phyloP scores from a whole-genome alignment of 768 basidiomycete species.

The Russula emetica region DNA sequence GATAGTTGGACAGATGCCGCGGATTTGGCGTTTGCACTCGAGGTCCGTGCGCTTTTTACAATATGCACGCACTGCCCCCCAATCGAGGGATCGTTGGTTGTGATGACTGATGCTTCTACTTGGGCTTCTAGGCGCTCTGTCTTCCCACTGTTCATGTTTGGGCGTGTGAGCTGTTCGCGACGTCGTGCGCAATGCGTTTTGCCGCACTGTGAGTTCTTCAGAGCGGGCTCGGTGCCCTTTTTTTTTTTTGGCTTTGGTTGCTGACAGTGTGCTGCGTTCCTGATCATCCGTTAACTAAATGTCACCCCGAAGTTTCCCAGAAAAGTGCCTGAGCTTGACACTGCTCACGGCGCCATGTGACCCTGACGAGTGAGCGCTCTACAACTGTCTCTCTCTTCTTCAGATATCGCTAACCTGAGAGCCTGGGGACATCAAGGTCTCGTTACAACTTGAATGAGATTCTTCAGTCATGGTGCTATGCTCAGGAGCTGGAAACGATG shows the following conservation, averaged over 20 bases:
- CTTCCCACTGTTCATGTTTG: slow-evolving; percentile 32
- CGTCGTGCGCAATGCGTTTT: slow-evolving; percentile 31
- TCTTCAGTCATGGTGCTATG: slow-evolving; percentile 30
- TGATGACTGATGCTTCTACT: not conserved
- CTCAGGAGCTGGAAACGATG: slow-evolving; percentile 28
- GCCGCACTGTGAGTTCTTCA: slow-evolving; percentile 22
- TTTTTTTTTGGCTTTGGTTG: not conserved
- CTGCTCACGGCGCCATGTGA: slow-evolving; percentile 21
- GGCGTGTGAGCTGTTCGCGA: slow-evolving; percentile 30
- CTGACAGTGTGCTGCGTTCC: not conserved
- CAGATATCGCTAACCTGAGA: not conserved
- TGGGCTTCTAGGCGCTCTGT: slow-evolving; percentile 23
- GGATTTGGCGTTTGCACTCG: slow-evolving; percentile 30
- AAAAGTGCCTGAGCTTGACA: slow-evolving; percentile 28
- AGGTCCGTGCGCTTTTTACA: slow-evolving; percentile 14
- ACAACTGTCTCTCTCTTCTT: not conserved
- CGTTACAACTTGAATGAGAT: slow-evolving; percentile 27
- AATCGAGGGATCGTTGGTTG: not conserved
- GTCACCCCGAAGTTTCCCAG: slow-evolving; percentile 24
- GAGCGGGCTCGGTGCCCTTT: not conserved
- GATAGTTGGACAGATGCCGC: slow-evolving; percentile 34
- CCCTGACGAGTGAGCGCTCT: slow-evolving; percentile 16
- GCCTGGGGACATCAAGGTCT: not conserved
- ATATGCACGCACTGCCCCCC: not conserved
- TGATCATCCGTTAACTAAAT: slow-evolving; percentile 3